Conservation (phyloP, 805 yeast species). For the Nakazawaea molendinolei region DNA sequence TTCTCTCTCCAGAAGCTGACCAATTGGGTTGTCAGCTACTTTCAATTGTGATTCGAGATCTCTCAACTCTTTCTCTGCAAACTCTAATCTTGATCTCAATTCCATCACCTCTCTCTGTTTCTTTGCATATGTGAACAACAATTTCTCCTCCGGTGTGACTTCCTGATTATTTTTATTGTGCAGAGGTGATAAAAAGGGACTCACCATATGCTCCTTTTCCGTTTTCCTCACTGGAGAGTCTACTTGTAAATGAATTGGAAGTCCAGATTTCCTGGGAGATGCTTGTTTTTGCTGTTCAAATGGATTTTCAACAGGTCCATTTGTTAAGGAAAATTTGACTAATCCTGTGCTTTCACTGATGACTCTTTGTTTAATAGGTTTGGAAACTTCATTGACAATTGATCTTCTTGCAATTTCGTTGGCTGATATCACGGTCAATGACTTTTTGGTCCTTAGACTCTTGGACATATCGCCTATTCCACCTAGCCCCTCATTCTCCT, state of each 20-base stretch:
- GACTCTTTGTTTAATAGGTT: conserved; percentile 31
- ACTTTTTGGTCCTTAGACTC: conserved; percentile 21
- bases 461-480: too few relatives aligned
- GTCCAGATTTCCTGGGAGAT: conserved; percentile 17
- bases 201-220: background rate
- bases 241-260: conserved; percentile 31
- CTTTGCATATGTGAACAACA: conserved; percentile 36
- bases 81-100: conserved; percentile 36
- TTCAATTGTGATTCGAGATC: conserved; percentile 22
- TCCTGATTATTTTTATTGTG: background rate
- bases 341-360: conserved; percentile 47
- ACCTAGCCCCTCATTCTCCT: conserved; percentile 5
- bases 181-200: conserved; percentile 10
- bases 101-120: conserved; percentile 50
- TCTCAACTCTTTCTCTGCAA: conserved; percentile 31
- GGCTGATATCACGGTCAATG: conserved; percentile 25
- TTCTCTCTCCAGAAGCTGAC: too few relatives aligned
- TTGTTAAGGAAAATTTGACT: conserved; percentile 33
- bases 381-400: conserved; percentile 18
- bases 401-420: conserved; percentile 14
- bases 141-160: conserved; percentile 11
- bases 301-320: conserved; percentile 4
- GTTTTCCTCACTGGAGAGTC: conserved; percentile 9
- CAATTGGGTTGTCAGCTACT: background rate
- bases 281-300: background rate